Evolutionary conservation across 2,329 filamentous ascomycete species (phyloP).

Genomic region (Tolypocladium cylindrosporum): DNA sequence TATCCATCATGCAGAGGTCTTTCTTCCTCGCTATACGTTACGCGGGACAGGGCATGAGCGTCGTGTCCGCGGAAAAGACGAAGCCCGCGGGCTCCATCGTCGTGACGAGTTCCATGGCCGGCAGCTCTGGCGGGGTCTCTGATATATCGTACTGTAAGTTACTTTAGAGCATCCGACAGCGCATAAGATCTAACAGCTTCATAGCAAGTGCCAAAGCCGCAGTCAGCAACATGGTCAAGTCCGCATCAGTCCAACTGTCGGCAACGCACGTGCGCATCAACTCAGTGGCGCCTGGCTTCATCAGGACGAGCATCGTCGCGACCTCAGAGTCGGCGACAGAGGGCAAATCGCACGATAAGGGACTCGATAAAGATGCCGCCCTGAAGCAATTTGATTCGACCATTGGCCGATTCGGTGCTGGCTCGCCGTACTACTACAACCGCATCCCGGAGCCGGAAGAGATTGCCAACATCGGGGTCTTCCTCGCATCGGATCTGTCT

Average conservation of each 20-base stretch:
- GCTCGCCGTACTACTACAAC: background rate
- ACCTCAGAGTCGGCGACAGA: background rate
- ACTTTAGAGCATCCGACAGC: too few relatives aligned
- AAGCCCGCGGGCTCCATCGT: conserved; percentile 4
- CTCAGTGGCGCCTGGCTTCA: conserved; percentile 3
- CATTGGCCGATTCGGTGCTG: background rate
- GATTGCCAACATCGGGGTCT: conserved; percentile 8
- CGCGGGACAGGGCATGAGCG: conserved; percentile 9
- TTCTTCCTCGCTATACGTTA: conserved; percentile 9
- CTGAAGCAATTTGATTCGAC: background rate
- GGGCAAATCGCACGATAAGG: too few relatives aligned
- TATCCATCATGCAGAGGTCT: conserved; percentile 7
- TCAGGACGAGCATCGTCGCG: conserved; percentile 4
- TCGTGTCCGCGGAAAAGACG: conserved; percentile 2
- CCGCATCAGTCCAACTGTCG: conserved; percentile 6
- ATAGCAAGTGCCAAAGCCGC: background rate
- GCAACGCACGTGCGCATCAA: conserved; percentile 7
- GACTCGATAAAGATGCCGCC: background rate
- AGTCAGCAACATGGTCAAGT: background rate
- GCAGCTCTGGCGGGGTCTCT: background rate
- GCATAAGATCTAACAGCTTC: background rate
- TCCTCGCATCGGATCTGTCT: conserved; percentile 6
- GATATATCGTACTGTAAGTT: conserved; percentile 5
- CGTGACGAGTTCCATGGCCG: conserved; percentile 8
- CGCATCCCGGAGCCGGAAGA: conserved; percentile 7